phyloP scores from a whole-genome alignment of 345 rosid species.

The Salix udensis region DNA sequence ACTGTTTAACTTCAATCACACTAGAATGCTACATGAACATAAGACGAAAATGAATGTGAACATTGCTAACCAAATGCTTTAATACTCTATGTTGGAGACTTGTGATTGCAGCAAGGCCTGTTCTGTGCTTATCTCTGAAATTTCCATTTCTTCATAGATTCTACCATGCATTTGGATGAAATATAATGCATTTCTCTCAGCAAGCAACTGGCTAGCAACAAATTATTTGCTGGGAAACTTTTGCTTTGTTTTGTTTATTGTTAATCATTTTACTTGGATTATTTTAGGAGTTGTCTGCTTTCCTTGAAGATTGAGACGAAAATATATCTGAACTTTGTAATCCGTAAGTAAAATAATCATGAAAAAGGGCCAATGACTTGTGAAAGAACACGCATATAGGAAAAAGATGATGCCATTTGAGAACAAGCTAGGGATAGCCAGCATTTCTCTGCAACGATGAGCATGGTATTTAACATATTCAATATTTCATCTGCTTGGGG shows the following conservation, averaged over 20 bases:
- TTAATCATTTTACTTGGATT: neutral
- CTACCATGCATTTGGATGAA: too few species aligned
- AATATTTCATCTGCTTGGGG: neutral
- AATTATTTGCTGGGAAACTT: too few species aligned
- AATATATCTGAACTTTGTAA: neutral
- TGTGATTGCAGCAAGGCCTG: too few species aligned
- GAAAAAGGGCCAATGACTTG: neutral
- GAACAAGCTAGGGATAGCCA: neutral
- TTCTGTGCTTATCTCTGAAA: too few species aligned
- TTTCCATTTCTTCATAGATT: too few species aligned
- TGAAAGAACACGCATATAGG: neutral
- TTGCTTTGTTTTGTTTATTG: neutral
- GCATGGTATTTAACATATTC: neutral
- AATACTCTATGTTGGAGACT: too few species aligned
- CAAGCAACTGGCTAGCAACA: too few species aligned
- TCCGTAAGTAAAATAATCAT: neutral
- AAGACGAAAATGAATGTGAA: too few species aligned
- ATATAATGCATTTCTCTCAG: too few species aligned
- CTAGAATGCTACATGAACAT: too few species aligned
- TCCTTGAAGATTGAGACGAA: neutral
- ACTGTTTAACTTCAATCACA: neutral
- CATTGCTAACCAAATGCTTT: too few species aligned
- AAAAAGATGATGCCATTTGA: neutral
- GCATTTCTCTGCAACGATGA: neutral
- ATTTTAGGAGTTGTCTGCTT: neutral